Evolutionary conservation across 75 land plant species (phyloP), one percentile per base, ranked within the genome.

Genomic region (Ceratopteris richardii): DNA sequence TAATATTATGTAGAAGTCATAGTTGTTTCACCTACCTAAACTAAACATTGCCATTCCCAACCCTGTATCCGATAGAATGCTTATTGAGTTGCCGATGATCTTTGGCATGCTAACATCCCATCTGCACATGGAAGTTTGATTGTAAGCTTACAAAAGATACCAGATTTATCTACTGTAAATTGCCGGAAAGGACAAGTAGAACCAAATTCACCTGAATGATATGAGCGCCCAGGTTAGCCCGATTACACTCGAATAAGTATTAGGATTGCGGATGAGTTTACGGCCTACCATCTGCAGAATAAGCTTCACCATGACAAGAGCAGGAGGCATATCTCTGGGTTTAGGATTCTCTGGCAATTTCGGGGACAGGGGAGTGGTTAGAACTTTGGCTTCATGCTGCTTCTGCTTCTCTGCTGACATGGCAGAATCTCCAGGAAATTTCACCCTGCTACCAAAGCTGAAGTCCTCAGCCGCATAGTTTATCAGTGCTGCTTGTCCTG

Each of bases 1-100:
- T n/a, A n/a, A n/a, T n/a, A n/a, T n/a, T n/a, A n/a, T n/a, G n/a
- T n/a, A n/a, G n/a, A n/a, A n/a, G n/a, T n/a, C n/a, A n/a, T n/a
- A n/a, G n/a, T n/a, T n/a, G n/a, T n/a, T n/a, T n/a, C 4, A 5
- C 22, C 6, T 55, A 78, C 80, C 82, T 60, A 82, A 68, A 65
- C 83, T 80, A 55, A 82, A 79, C 85, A 82, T 82, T 36, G 83
- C 83, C 83, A 82, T 80, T 26, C 85, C 88, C 30, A 86, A 73
- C 20, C 87, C 89, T 0, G 87, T 80, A 68, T 86, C 75, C 1
- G 87, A 82, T 30, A 86, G 47, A 22, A 86, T 86, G 0, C 68
- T 66, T 57, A 86, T 70, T 3, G 86, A 86, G 22, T 75, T 71
- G 7, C 56, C 46, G 17, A 86, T 56, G 51, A 86, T 76, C 23